Base-by-base conservation (phyloP, 208 protist species). In the Leishmania mexicana region DNA sequence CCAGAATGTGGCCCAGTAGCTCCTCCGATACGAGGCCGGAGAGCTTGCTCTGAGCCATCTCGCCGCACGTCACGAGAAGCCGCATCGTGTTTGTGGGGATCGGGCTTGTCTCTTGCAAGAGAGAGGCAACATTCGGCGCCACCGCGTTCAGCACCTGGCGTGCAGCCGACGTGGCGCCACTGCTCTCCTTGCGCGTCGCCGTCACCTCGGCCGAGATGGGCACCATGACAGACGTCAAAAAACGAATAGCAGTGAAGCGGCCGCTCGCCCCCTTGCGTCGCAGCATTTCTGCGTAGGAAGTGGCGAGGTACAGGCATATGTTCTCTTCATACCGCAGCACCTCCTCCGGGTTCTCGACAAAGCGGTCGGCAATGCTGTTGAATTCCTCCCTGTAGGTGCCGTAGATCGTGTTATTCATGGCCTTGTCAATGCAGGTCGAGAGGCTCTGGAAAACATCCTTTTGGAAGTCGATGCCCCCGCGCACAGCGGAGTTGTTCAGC, bases 71-170 rank as follows among this genome's bases (percentile, higher is more conserved):
- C 3, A 88, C 79, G 11, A 99, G 81, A 11, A 99, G 83, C n/a
- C 95, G 93, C 67, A 98, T 83, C 19, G 92, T 91, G 80, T 95
- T 93, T 38, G 93, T 89, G 2, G 97, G 97, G 21, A 97, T 94
- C 13, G 96, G 96, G 51, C 93, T 90, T 49, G 81, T 88, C 68
- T 96, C 93, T 8, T 79, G 83, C 71, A 99, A 83, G 40, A 99
- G 86, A 51, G 67, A 81, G 2, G 88, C 75, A 6, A 98, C 85
- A 57, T 77, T 84, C 57, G 86, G 70, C 35, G 81, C 53, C 19
- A 93, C 64, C 11, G 80, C 92, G 54, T 81, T 88, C 79, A 89
- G 76, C 31, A 89, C 84, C 31, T 74, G 75, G 60, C 67, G 65
- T 51, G 84, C 81, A 47, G 87, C 79, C 24, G 77, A 76, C 60